Evolutionary conservation across 106 monocot genomes (phyloP), one percentile per base, ranked within the genome.

Genomic region (Apostasia shenzhenica): DNA sequence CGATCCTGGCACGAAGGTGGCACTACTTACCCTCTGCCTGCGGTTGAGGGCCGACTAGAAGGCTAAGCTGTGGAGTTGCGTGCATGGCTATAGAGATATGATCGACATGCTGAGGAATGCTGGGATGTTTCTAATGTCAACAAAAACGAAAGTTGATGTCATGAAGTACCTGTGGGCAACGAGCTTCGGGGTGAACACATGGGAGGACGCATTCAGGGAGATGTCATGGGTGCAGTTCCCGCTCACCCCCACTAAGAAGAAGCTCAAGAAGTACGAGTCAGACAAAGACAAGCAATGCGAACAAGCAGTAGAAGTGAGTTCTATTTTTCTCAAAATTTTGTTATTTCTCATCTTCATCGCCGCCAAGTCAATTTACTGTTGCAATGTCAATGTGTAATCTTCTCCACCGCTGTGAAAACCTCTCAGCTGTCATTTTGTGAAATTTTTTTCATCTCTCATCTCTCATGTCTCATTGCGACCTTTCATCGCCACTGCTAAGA

Each of bases 121-220:
- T 45, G 65, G 48, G 1, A 14, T 1, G 3, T 26, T 8, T 8
- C 65, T 65, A 7, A 2, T 8, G 0, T 26, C 62, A 13, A 6
- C 65, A 3, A 48, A 37, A 48, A 65, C 1, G 65, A 48, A 13
- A 12, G 65, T 48, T n/a, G 65, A 37, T 6, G 65, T 65, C 48
- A 65, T 65, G 65, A 65, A 65, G 13, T 49, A 65, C 48, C 46
- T 65, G 48, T 65, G 48, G 26, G 65, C 65, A 37, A 48, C 65
- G 26, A 65, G 65, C 65, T 65, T 65, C 14, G 65, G 65, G 26
- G 65, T 65, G 48, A 65, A 46, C 13, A 48, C 9, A 0, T 65
- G 65, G 26, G 65, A 65, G 65, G 65, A 65, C 12, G 65, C 65
- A 8, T 65, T 37, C 65, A 47, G 48, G 8, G 65, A 37, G 2